Base-by-base conservation (phyloP, 306 rosid genomes). In the Vigna mungo region DNA sequence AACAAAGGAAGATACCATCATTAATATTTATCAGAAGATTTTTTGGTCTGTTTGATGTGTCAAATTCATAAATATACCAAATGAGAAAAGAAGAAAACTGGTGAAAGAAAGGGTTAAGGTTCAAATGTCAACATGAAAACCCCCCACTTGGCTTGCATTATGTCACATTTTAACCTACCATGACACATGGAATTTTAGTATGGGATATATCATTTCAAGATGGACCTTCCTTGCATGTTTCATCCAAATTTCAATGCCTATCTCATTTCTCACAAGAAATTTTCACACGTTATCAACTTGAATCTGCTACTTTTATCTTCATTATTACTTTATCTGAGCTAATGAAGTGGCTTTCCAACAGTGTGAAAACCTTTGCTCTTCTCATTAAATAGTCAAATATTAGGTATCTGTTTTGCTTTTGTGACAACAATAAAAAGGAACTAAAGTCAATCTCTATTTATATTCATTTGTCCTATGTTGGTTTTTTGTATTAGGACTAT, bases 121-220 rank as follows among this genome's bases (percentile, higher is more conserved):
- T 10, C 52, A 41, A 41, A 34, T 65, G 71, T 65, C 71, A 65
- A 65, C 52, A 65, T 41, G 52, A 65, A 39, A 65, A 17, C 6
- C 48, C 48, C 48, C 48, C 53, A 65, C 66, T 60, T 30, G 66
- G 43, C 51, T 11, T 17, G 53, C 1, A 36, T 18, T 39, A 17
- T 64, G 70, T 64, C n/a, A 8, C 68, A 62, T 62, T 7, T 62
- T 27, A 7, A 60, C 66, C 41, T 60, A 60, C 65, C 39, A 27
- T 27, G 18, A 59, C 65, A 25, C 10, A 25, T 59, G 39, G 14
- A 61, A 15, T 16, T 5, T 32, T 61, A 34, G 3, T 16, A 32
- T 6, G 5, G 14, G 68, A 2, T 61, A 16, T 15, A 15, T 32
- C 14, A 61, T 15, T 61, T 61, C 46, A 32, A 61, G 46, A 13